Evolutionary conservation across 805 yeast species (phyloP), one percentile per base, ranked within the genome.

Genomic region (Metschnikowia sp.): DNA sequence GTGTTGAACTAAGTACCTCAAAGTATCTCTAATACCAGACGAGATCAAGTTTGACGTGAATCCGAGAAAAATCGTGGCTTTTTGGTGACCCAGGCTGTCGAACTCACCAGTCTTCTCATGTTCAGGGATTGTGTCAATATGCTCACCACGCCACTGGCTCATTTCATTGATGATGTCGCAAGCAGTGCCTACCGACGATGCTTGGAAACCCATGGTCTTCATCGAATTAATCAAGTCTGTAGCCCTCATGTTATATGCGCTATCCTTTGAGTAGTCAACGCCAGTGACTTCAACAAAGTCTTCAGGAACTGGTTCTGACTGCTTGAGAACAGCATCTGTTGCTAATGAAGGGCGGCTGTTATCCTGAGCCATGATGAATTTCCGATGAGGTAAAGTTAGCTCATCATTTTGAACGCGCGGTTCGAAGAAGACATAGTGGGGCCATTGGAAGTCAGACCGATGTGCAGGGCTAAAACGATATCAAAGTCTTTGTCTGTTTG

Each of bases 201-300:
- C 99, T 72, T 94, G 99, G 75, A 92, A 94, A 8, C 99, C 99
- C 97, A 95, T 94, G 34, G 82, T 83, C 58, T 75, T 83, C 99
- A 95, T 94, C 31, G 92, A 81, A 32, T 73, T 74, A 53, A 94
- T 78, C 55, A 94, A 74, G 59, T 88, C 91, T 11, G 77, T 75
- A 36, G 98, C 99, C 39, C 77, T 74, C 79, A 88, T 82, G 67
- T 91, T 82, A 57, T 78, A 79, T 47, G 92, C 86, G 43, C 78
- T 80, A 36, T 86, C 84, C 57, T 82, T 77, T 39, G 92, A 83
- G 70, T 92, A 94, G 68, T 94, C 97, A 42, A 94, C 82, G 48
- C 99, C 99, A 48, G 79, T 73, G 26, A 95, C 97, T 60, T 83
- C 77, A 28, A 81, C 83, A 49, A 88, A 87, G 55, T 81, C 82